Evolutionary conservation across 2,329 filamentous ascomycete species (phyloP), one percentile per base, ranked within the genome.

Genomic region (Orbilia javanica): DNA sequence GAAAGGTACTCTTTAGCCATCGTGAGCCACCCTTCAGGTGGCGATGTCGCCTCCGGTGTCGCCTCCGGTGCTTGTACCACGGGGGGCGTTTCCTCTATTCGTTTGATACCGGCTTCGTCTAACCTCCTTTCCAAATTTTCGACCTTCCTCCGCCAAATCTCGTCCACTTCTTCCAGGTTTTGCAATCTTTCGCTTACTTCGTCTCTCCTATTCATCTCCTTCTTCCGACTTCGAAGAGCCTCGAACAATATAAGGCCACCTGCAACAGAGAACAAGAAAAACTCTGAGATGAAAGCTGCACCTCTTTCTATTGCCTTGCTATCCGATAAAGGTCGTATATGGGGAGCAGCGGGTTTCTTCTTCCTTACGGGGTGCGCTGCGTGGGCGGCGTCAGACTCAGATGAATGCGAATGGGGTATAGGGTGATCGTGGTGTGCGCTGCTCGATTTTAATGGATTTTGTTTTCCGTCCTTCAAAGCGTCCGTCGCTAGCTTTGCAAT

Each of bases 261-360:
- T 0, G 88, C 90, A 11, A 92, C 90, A 3, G 86, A 81, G 80
- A 92, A 91, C 44, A 92, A 86, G 82, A 92, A 92, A 0, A 88
- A 84, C 81, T 92, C 90, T 34, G 89, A 89, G 60, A 90, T 90
- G 81, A 92, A 92, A 79, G 90, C 91, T 2, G 90, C 90, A 2
- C 90, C 90, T 42, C 88, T 87, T 82, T 92, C 90, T 68, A 92
- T 91, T 0, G 90, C 90, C 81, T 91, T 90, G 11, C 88, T 86
- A 82, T 92, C 90, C 1, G 88, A 89, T 10, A 92, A 84, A 6
- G 90, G 90, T 52, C 90, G 85, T 70, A 92, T 91, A 36, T 87
- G 87, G 4, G 88, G 88, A 71, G 85, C 85, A 27, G 83, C 84
- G 11, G 69, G 25, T 25, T 74, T 74, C 46, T 70, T 79, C 69